These are phyloP conservation scores for Martensiomyces pterosporus DNA, from an alignment of 192 early-diverging fungal genomes.

Conservation along the genomic window DNA sequence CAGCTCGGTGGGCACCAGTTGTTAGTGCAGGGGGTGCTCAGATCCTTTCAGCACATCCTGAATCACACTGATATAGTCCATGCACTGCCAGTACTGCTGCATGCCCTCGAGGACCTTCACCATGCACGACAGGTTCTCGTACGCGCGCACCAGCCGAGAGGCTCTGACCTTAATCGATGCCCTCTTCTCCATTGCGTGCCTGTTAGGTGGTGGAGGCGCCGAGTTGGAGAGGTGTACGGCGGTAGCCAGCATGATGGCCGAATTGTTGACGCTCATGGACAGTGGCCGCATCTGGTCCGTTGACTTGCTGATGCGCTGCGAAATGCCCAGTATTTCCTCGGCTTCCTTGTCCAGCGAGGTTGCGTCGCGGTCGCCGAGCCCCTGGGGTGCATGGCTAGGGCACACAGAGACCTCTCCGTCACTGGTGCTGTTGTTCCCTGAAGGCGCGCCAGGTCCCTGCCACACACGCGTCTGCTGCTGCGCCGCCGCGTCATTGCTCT, in stretches of 20 bases:
- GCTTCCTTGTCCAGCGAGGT: background rate
- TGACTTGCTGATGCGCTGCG: constrained; percentile 11
- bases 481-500: too few relatives aligned
- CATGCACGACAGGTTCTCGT: constrained; percentile 51
- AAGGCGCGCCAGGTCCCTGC: too few relatives aligned
- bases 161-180: constrained; percentile 30
- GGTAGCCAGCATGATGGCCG: constrained; percentile 36
- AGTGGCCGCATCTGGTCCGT: constrained; percentile 39
- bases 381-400: too few relatives aligned
- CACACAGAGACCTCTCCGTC: too few relatives aligned
- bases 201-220: constrained; percentile 12
- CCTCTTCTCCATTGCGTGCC: constrained; percentile 15
- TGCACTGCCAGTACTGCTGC: constrained; percentile 54
- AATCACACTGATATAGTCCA: constrained; percentile 47
- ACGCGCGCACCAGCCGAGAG: constrained; percentile 30
- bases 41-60: constrained; percentile 44
- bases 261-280: constrained; percentile 42
- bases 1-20: too few relatives aligned
- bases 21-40: constrained; percentile 37
- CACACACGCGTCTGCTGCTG: too few relatives aligned
- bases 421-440: too few relatives aligned
- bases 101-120: constrained; percentile 50
- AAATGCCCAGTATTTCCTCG: constrained; percentile 9
- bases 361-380: background rate
- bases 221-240: constrained; percentile 28